These are phyloP conservation scores for Lobosporangium transversale DNA, from an alignment of 192 early-diverging fungal genomes.

Conservation along the genomic window DNA sequence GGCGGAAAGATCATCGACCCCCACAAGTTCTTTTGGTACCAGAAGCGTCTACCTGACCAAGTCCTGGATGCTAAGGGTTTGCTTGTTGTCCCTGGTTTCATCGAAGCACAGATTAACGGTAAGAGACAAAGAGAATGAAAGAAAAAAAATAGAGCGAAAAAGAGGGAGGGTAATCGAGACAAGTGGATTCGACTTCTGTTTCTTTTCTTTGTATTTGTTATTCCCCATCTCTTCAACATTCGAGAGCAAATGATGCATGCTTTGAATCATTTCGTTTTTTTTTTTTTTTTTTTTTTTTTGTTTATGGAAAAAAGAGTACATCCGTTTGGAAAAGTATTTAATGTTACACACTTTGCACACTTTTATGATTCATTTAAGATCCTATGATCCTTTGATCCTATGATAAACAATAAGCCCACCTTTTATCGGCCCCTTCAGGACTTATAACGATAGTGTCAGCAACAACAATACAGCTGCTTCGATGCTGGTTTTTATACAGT, in stretches of 20 bases:
- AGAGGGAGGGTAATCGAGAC: background rate
- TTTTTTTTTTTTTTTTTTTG: background rate
- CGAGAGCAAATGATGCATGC: constrained; percentile 4
- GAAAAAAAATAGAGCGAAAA: constrained; percentile 1
- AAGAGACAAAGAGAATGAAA: background rate
- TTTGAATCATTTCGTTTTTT: background rate
- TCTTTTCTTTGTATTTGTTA: background rate
- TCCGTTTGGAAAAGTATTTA: no score
- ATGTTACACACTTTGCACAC: no score
- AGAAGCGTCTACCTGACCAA: constrained; percentile 69
- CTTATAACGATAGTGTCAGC: no score
- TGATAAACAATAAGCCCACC: no score
- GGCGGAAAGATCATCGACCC: constrained; percentile 84
- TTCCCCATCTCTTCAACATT: no score
- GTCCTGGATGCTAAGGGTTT: constrained; percentile 77
- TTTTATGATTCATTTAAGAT: no score
- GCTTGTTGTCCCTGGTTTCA: constrained; percentile 81
- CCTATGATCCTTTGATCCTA: no score
- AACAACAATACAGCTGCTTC: no score
- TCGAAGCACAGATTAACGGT: constrained; percentile 86
- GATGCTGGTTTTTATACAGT: no score
- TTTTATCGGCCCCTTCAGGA: no score
- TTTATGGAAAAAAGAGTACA: no score
- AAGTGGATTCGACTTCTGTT: background rate
- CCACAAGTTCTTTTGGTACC: constrained; percentile 74